Conservation (phyloP, 2,329 filamentous ascomycete species). For the Cercospora janseana region DNA sequence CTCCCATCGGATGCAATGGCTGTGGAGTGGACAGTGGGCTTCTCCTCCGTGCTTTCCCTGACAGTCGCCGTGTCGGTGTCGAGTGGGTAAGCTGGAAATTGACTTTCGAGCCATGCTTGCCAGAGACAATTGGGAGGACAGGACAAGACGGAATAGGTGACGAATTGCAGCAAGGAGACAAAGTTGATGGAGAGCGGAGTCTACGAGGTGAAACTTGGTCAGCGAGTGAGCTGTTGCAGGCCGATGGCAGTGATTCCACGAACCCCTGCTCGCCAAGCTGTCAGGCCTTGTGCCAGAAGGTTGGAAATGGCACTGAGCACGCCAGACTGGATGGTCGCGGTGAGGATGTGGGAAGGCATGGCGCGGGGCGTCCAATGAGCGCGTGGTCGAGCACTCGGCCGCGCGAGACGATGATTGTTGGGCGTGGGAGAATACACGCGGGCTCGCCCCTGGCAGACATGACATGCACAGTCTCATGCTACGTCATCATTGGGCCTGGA, state of each 20-base stretch:
- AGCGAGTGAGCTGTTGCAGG: neutral
- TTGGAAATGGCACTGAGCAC: conserved; percentile 67
- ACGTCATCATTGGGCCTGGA: too few species aligned
- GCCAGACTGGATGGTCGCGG: conserved; percentile 64
- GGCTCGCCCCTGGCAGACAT: too few species aligned
- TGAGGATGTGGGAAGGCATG: conserved; percentile 55
- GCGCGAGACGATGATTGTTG: too few species aligned
- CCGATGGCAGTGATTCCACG: neutral
- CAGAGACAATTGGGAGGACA: conserved; percentile 83
- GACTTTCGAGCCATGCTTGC: conserved; percentile 74
- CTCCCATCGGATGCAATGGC: neutral
- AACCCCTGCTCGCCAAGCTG: conserved; percentile 61
- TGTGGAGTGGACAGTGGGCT: conserved; percentile 28
- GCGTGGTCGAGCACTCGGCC: neutral
- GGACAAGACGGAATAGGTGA: conserved; percentile 68
- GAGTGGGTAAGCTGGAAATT: conserved; percentile 62
- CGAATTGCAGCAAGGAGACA: conserved; percentile 71
- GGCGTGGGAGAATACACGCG: too few species aligned
- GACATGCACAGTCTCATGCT: too few species aligned
- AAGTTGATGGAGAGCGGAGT: conserved; percentile 58
- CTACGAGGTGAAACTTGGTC: conserved; percentile 12
- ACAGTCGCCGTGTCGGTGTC: conserved; percentile 41
- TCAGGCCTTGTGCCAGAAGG: conserved; percentile 68
- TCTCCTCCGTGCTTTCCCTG: conserved; percentile 29
- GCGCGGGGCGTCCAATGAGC: neutral